Conservation (phyloP, 2,329 filamentous ascomycete genomes). For the Cladosporium sphaerospermum region DNA sequence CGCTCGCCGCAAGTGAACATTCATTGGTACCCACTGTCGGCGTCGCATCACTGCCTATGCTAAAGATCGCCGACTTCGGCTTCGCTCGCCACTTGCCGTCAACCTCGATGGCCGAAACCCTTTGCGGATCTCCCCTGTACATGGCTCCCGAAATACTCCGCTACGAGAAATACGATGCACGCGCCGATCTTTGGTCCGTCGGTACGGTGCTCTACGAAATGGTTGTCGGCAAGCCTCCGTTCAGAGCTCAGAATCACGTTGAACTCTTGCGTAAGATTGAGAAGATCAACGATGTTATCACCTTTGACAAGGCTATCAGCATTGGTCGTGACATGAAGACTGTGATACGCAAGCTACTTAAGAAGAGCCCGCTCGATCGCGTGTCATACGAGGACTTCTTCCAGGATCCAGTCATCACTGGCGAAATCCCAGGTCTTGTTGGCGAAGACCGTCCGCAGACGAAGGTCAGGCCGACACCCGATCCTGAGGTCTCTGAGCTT, state of each 20-base stretch:
- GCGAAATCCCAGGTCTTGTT: slow-evolving; percentile 28
- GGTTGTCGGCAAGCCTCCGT: slow-evolving; percentile 84
- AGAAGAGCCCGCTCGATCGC: slow-evolving; percentile 76
- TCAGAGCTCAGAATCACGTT: slow-evolving; percentile 88
- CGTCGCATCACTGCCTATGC: slow-evolving; percentile 79
- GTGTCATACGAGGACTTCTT: slow-evolving; percentile 86
- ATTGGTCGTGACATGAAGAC: slow-evolving; percentile 72
- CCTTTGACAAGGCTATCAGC: slow-evolving; percentile 50
- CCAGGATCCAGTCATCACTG: slow-evolving; percentile 44
- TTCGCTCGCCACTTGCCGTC: slow-evolving; percentile 88
- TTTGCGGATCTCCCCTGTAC: slow-evolving; percentile 94
- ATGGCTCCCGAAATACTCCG: slow-evolving; percentile 98
- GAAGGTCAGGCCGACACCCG: slow-evolving; percentile 14
- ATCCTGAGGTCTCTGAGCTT: slow-evolving; percentile 26
- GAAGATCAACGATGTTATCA: slow-evolving; percentile 76
- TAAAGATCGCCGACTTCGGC: slow-evolving; percentile 98
- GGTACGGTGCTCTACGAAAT: slow-evolving; percentile 95
- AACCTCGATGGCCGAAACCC: slow-evolving; percentile 87
- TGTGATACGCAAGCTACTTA: slow-evolving; percentile 73
- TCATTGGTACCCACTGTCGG: slow-evolving; percentile 77
- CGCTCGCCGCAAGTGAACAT: slow-evolving; percentile 72
- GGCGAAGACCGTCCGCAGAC: slow-evolving; percentile 26
- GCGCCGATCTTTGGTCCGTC: slow-evolving; percentile 95
- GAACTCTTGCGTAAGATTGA: slow-evolving; percentile 91
- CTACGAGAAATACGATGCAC: slow-evolving; percentile 95